Evolutionary conservation across 331 rosid species (phyloP), one percentile per base, ranked within the genome.

Genomic region (Ulmus americana): DNA sequence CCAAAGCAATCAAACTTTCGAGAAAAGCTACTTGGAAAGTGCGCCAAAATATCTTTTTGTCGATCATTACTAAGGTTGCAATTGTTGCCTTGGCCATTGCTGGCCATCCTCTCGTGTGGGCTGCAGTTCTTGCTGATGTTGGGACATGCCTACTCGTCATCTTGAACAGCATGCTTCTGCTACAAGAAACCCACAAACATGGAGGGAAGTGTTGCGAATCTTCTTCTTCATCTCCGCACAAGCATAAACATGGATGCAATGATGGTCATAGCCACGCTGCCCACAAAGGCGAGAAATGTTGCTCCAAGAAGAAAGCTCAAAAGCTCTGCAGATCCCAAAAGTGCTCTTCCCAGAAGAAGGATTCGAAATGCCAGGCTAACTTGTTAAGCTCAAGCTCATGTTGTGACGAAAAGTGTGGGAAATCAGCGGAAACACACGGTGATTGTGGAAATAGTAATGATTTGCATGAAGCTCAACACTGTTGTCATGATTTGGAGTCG

Each of bases 71-170:
- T 0, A 92, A 92, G 85, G 69, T 56, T 2, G 84, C 81, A 0
- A 83, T 92, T 51, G 63, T 92, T 15, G 95, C 81, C 45, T 72
- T 92, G 60, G 95, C 89, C 51, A 48, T 92, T 68, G 91, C 77
- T 8, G 98, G 98, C 28, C 83, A 89, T 65, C 98, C 98, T 0
- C 80, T 89, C 44, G 84, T 92, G 54, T 89, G 98, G 97, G 98
- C 97, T 6, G 98, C 98, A 43, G 98, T 92, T 76, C 89, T 89
- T 15, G 95, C 97, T 5, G 98, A 92, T 76, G 95, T 87, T 53
- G 98, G 98, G 64, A 92, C 95, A 3, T 89, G 98, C 64, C 8
- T 92, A 45, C 65, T 87, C 51, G 98, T 92, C 44, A 92, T 89
- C 45, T 67, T 87, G 10, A 92, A 92, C 73, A 92, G 97, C 82